Conservation (phyloP, 345 rosid genomes). For the Euphorbia tirucalli region DNA sequence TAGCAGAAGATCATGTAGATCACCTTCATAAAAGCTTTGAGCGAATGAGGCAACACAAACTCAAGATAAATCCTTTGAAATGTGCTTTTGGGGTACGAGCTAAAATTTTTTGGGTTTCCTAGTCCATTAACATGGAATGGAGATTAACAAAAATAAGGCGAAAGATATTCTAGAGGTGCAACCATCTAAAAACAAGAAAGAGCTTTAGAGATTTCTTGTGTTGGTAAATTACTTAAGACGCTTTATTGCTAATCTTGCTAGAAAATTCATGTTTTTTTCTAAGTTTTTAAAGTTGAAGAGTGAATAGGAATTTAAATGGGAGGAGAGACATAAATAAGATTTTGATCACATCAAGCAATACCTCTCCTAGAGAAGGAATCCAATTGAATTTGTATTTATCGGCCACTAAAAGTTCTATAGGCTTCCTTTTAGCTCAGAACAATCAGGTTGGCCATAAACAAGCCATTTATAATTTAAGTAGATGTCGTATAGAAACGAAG, state of each 20-base stretch:
- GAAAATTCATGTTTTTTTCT: background rate
- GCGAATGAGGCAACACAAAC: background rate
- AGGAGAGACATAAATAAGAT: too few relatives aligned
- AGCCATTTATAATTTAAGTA: too few relatives aligned
- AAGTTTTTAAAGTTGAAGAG: background rate
- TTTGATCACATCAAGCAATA: too few relatives aligned
- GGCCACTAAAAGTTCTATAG: too few relatives aligned
- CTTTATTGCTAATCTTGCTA: background rate
- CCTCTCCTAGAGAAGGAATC: too few relatives aligned
- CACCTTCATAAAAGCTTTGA: background rate
- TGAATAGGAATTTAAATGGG: too few relatives aligned
- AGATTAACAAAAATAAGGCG: background rate
- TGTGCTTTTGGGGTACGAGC: constrained; percentile 1
- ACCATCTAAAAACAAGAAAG: background rate
- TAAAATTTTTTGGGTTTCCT: constrained; percentile 3
- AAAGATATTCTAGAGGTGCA: background rate
- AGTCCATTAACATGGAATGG: background rate
- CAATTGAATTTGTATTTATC: too few relatives aligned
- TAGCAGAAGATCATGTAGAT: background rate
- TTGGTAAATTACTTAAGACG: background rate
- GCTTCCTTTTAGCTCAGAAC: too few relatives aligned
- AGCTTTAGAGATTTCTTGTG: background rate
- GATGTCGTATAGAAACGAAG: too few relatives aligned
- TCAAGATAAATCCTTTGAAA: background rate
- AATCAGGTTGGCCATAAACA: too few relatives aligned